phyloP scores from a whole-genome alignment of 1,284 basidiomycete species.

The Irpex sp. region DNA sequence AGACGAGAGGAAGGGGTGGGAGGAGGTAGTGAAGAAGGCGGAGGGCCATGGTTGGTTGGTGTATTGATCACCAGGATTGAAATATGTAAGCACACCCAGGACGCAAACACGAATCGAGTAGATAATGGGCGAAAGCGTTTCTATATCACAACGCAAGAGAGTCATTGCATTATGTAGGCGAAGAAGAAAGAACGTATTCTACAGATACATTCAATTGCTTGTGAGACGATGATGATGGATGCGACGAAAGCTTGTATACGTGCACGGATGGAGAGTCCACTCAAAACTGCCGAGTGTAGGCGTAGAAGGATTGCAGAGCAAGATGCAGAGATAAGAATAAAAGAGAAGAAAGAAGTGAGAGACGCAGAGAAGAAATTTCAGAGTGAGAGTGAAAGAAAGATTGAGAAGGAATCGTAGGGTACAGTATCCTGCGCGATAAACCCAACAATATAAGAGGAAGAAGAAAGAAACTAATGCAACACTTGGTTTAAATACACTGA shows the following conservation, averaged over 20 bases:
- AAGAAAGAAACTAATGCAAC: not conserved
- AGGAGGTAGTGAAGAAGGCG: slow-evolving; percentile 19
- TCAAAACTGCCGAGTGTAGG: not conserved
- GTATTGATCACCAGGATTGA: slow-evolving; percentile 6
- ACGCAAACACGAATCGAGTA: too few species aligned
- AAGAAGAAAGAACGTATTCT: slow-evolving; percentile 1
- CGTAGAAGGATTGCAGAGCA: not conserved
- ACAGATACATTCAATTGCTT: slow-evolving; percentile 2
- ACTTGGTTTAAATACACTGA: not conserved
- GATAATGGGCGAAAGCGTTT: not conserved
- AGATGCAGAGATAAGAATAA: not conserved
- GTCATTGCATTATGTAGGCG: not conserved
- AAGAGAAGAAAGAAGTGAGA: not conserved
- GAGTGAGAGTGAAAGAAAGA: not conserved
- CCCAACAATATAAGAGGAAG: not conserved
- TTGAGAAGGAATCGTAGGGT: slow-evolving; percentile 1
- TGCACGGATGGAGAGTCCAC: not conserved
- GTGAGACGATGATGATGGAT: not conserved
- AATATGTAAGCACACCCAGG: not conserved
- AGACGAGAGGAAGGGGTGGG: slow-evolving; percentile 18
- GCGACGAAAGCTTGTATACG: not conserved
- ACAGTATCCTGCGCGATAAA: not conserved
- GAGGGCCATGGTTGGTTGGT: slow-evolving; percentile 21
- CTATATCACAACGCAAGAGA: not conserved
- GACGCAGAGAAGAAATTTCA: too few species aligned